phyloP scores from a whole-genome alignment of 495 filamentous ascomycete genomes.

The Xylaria telfairii region DNA sequence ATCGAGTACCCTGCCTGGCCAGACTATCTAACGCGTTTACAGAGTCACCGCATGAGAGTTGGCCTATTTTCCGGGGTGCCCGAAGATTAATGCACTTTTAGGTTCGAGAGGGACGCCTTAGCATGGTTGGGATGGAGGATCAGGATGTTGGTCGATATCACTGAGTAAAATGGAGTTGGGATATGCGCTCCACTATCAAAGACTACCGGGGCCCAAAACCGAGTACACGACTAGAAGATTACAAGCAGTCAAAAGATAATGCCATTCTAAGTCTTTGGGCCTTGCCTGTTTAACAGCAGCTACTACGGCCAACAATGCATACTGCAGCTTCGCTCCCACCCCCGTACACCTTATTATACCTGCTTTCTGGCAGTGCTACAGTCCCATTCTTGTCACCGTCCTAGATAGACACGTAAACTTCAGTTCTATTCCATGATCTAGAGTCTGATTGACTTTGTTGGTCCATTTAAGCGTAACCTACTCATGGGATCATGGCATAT shows the following conservation, averaged over 20 bases:
- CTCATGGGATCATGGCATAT: background rate
- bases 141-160: background rate
- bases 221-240: constrained; percentile 30
- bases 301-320: background rate
- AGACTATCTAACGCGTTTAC: constrained; percentile 29
- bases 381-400: background rate
- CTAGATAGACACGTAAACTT: background rate
- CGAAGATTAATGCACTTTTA: constrained; percentile 51
- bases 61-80: constrained; percentile 67
- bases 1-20: background rate
- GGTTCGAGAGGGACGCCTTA: background rate
- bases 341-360: background rate
- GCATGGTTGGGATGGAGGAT: constrained; percentile 8
- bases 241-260: constrained; percentile 25
- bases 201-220: constrained; percentile 2
- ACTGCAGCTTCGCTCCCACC: background rate
- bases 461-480: background rate
- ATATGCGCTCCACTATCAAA: constrained; percentile 3
- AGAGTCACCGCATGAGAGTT: constrained; percentile 77
- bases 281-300: background rate
- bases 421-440: background rate
- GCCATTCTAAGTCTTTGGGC: background rate
- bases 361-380: background rate
- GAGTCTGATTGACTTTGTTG: background rate
- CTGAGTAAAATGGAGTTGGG: constrained; percentile 13